Evolutionary conservation across 345 rosid genomes (phyloP), one percentile per base, ranked within the genome.

Genomic region (Clarkia xantiana): DNA sequence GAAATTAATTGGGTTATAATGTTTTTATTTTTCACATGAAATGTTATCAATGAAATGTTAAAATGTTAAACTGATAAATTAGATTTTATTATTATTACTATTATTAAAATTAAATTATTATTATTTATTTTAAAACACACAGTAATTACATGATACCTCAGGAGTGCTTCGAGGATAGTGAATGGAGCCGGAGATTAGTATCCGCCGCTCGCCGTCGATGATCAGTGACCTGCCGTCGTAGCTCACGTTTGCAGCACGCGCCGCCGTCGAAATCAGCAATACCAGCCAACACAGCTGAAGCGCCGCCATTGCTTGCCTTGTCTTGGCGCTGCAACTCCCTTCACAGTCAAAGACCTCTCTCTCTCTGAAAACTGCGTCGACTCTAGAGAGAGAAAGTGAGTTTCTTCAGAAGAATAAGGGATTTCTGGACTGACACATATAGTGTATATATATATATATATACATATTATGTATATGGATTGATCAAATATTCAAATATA

Each of bases 111-210:
- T 2, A 22, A 22, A 22, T 5, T 22, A 5, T 22, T 22, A 2
- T 5, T 22, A 2, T 22, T 2, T 22, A 22, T 2, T 22, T 5
- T 22, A 22, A 22, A 22, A 2, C 5, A 22, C 25, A 29, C 36
- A 29, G 29, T 23, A 23, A 23, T 23, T 23, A 23, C 29, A 23
- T 23, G 38, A 14, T 49, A 71, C 76, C 64, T 67, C 53, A 1
- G 76, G 76, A 47, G 76, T 67, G 57, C 76, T 71, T 4, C 76
- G 60, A 44, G 76, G 72, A 52, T 71, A 71, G 51, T 71, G 76
- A 51, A 71, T 71, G 6, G 76, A 71, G 12, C 76, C 76, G 1
- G 76, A 71, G 54, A 71, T 63, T 16, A 71, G 62, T 39, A 71
- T 54, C 41, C n/a, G 50, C 34, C 39, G 69, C 25, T 61, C 57